A percentile compares a stretch with the other conserved stretches of the same genome.
These are phyloP conservation scores for Zea mays DNA, from an alignment of 176 grass and related monocot species.

Conservation along the genomic window DNA sequence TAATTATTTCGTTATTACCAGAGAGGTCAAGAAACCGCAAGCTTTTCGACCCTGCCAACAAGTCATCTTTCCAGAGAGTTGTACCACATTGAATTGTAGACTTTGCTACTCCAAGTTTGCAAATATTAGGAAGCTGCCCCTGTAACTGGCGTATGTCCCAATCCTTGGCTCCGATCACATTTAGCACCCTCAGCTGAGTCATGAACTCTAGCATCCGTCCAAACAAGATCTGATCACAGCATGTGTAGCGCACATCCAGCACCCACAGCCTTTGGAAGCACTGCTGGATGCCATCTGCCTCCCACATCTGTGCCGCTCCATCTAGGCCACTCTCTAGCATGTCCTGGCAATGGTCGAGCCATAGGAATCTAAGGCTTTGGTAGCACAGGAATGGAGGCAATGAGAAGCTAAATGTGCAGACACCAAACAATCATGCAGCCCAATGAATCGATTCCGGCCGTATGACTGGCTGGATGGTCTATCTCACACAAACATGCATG, in stretches of 20 bases:
- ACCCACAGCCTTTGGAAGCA: no score
- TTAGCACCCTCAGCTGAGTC: slow-evolving; percentile 5
- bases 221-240: not conserved
- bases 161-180: not conserved
- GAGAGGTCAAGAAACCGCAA: slow-evolving; percentile 14
- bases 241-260: no score
- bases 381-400: not conserved
- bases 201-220: not conserved
- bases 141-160: slow-evolving; percentile 3
- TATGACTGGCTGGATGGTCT: no score
- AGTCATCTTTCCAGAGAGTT: no score
- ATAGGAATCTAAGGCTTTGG: not conserved
- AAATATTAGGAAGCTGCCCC: not conserved
- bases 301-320: no score
- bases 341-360: not conserved
- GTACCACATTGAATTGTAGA: not conserved
- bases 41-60: not conserved
- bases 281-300: no score
- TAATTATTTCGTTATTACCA: not conserved
- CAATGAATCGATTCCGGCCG: no score
- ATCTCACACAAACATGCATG: no score
- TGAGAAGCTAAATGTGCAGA: not conserved
- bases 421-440: no score
- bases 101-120: not conserved
- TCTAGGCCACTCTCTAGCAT: no score